Percentiles rank a stretch among this genome's conserved stretches.
Conservation (phyloP, 768 basidiomycete species). For the Boletus vinaceobasis region DNA sequence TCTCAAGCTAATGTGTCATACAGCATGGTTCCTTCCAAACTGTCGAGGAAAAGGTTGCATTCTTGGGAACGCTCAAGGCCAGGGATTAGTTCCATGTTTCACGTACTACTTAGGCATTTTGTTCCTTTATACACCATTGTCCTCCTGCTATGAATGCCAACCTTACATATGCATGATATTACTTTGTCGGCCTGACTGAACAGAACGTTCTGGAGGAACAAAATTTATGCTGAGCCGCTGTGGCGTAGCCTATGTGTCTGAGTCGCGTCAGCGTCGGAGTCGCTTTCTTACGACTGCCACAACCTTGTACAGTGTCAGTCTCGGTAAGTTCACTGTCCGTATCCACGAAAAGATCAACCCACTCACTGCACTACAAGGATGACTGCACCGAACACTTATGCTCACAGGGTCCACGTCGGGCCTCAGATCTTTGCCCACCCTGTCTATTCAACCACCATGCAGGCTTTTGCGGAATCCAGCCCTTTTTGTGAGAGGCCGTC, state of each 20-base stretch:
- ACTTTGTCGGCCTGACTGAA: neutral
- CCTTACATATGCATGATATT: slow-evolving; percentile 7
- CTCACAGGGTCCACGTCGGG: slow-evolving; percentile 79
- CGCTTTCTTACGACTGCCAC: neutral
- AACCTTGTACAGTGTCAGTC: slow-evolving; percentile 34
- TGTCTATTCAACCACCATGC: slow-evolving; percentile 31
- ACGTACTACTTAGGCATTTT: slow-evolving; percentile 40
- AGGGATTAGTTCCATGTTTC: slow-evolving; percentile 54
- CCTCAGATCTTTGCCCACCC: slow-evolving; percentile 45
- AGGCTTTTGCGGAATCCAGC: slow-evolving; percentile 17
- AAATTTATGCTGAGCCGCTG: neutral
- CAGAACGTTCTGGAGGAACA: neutral
- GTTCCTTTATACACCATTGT: slow-evolving; percentile 32
- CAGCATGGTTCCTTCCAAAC: slow-evolving; percentile 98
- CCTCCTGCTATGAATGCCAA: slow-evolving; percentile 41
- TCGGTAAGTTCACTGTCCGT: slow-evolving; percentile 36
- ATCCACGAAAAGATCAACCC: neutral
- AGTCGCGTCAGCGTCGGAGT: neutral
- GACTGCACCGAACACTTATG: slow-evolving; percentile 72
- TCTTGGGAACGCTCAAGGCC: slow-evolving; percentile 89
- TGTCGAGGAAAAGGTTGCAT: slow-evolving; percentile 91
- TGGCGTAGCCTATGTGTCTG: neutral
- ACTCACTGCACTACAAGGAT: slow-evolving; percentile 47
- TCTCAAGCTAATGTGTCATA: slow-evolving; percentile 7
- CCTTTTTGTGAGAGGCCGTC: slow-evolving; percentile 7